Conservation (phyloP, 1,139 yeast genomes). For the Debaryomyces sp. region DNA sequence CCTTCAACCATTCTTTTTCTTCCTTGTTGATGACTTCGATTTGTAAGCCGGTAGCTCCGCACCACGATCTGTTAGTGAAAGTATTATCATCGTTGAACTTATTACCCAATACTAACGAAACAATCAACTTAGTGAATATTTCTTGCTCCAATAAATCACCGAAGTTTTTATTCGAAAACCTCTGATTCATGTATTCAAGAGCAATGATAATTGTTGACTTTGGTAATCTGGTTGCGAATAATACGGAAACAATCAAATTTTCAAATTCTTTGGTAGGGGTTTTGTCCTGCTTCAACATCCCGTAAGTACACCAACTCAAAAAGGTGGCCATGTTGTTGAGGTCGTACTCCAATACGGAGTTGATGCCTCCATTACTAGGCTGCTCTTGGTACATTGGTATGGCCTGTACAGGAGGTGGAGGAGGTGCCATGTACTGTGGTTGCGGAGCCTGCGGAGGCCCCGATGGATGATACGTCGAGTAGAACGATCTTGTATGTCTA, state of each 20-base stretch:
- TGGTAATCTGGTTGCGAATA: conserved; percentile 89
- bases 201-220: conserved; percentile 78
- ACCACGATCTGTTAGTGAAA: conserved; percentile 93
- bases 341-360: conserved; percentile 77
- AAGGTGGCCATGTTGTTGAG: conserved; percentile 76
- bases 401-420: conserved; percentile 16
- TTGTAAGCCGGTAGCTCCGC: conserved; percentile 85
- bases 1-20: conserved; percentile 78
- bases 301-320: conserved; percentile 66
- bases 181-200: conserved; percentile 67
- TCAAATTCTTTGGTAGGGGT: conserved; percentile 59
- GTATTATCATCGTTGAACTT: conserved; percentile 97
- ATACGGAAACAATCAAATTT: conserved; percentile 63
- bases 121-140: conserved; percentile 65
- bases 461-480: conserved; percentile 15
- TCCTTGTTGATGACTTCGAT: conserved; percentile 59
- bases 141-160: conserved; percentile 41
- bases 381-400: conserved; percentile 18
- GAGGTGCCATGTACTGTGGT: conserved; percentile 10
- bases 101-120: conserved; percentile 81
- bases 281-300: conserved; percentile 54
- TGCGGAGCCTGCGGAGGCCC: conserved; percentile 18
- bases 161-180: conserved; percentile 31
- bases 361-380: conserved; percentile 69
- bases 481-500: conserved; percentile 16